Percentiles rank a stretch among this genome's conserved stretches.
Evolutionary conservation across 148 eudicot genomes (phyloP).

Genomic region (Salicornia ramosissima): DNA sequence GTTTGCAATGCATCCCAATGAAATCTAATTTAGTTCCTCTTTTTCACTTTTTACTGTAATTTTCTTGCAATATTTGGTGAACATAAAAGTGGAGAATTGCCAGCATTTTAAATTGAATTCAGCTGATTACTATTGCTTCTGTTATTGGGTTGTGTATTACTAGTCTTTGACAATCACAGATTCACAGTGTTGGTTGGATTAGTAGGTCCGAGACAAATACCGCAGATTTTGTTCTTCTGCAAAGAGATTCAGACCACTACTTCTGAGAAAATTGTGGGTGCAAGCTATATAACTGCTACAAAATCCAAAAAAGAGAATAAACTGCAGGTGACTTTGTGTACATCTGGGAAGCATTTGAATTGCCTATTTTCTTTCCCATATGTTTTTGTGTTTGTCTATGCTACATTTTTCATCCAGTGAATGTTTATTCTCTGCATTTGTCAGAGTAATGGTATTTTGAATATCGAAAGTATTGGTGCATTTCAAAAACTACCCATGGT

Average conservation of each 20-base stretch:
- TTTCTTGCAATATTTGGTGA: not conserved
- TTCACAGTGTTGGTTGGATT: slow-evolving; percentile 16
- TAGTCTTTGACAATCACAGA: not conserved
- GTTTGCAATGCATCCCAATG: not conserved
- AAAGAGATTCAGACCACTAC: slow-evolving; percentile 60
- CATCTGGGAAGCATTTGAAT: not conserved
- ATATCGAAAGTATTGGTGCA: slow-evolving; percentile 67
- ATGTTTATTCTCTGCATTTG: not conserved
- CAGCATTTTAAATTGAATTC: not conserved
- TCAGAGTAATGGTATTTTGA: slow-evolving; percentile 39
- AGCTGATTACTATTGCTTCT: not conserved
- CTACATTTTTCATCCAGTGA: not conserved
- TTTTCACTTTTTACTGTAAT: not conserved
- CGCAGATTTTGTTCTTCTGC: slow-evolving; percentile 40
- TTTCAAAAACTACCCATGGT: slow-evolving; percentile 97
- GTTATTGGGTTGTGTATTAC: not conserved
- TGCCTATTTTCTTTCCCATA: not conserved
- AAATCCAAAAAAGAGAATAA: slow-evolving; percentile 32
- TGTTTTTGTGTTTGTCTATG: not conserved
- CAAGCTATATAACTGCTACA: slow-evolving; percentile 53
- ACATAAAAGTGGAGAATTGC: not conserved
- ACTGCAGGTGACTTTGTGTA: slow-evolving; percentile 31
- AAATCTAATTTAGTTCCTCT: not conserved
- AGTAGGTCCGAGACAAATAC: slow-evolving; percentile 37
- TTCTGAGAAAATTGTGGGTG: slow-evolving; percentile 47